Evolutionary conservation across 495 filamentous ascomycete genomes (phyloP), one percentile per base, ranked within the genome.

Genomic region (Aeminium ludgeri): DNA sequence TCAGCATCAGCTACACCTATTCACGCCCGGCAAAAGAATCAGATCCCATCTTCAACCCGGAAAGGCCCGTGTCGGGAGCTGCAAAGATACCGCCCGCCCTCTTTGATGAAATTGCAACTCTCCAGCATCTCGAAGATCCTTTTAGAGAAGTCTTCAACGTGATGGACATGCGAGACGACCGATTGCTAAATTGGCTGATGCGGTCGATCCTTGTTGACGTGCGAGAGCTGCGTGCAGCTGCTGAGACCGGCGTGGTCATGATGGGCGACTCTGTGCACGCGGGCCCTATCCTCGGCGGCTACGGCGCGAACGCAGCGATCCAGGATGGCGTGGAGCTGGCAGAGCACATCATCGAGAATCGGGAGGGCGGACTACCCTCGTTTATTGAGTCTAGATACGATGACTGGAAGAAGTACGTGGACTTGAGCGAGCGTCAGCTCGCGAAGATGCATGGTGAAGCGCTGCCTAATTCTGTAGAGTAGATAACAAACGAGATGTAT

Each of bases 151-250:
- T 59, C 10, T 66, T 67, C 32, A 38, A 58, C 23, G 40, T 34
- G 1, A 42, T 46, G 10, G 49, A 50, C 19, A 39, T 64, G 27
- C 30, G 50, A 10, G 20, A 48, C 17, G 64, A 63, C 20, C 45
- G 57, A 11, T 20, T 63, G 1, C 40, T 62, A 13, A 56, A 66
- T 36, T 67, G 60, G 59, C 52, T 64, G 13, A 66, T 67, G 64
- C 58, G 64, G 7, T 52, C 34, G 20, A n/a, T 48, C 1, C 37
- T 55, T 1, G 41, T 55, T 12, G 17, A 23, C 3, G 20, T 25
- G 2, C 29, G 28, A 1, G 50, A 62, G 2, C 44, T 62, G 5
- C 12, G 52, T 18, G 17, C 34, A 10, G 46, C 59, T 2, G 50
- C 53, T 13, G 36, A 44, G 18, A 43, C 49, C 25, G 52, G 56